phyloP scores from a whole-genome alignment of 1,284 basidiomycete species.

The Melampsora americana region DNA sequence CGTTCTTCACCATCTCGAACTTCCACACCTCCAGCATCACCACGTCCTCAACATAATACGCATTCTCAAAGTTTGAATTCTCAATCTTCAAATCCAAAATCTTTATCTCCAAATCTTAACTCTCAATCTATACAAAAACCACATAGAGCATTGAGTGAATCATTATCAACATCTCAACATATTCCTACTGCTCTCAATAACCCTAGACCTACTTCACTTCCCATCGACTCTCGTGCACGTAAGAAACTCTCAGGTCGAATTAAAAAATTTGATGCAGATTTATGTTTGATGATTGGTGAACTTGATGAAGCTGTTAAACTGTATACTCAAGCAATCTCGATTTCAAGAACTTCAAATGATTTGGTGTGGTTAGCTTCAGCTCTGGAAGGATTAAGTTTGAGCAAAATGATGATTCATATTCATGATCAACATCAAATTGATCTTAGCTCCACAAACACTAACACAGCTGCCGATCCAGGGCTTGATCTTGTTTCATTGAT shows the following conservation, averaged over 20 bases:
- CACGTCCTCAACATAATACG: not conserved
- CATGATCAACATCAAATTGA: not conserved
- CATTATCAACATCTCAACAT: not conserved
- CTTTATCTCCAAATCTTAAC: constrained; percentile 1
- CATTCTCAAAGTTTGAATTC: not conserved
- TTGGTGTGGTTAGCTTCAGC: constrained; percentile 34
- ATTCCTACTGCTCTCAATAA: not conserved
- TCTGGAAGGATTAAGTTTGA: constrained; percentile 23
- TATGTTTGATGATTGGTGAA: constrained; percentile 23
- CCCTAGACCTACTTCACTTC: not conserved
- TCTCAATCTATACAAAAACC: constrained; percentile 1
- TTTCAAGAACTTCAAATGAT: constrained; percentile 8
- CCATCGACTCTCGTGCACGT: constrained; percentile 16
- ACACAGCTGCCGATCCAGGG: constrained; percentile 9
- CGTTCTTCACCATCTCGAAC: not conserved
- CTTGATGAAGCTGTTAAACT: constrained; percentile 16
- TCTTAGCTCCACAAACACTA: constrained; percentile 2
- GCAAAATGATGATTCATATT: constrained; percentile 6
- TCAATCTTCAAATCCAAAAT: not conserved
- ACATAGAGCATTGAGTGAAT: not conserved
- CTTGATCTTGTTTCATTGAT: constrained; percentile 34
- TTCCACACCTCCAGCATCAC: not conserved
- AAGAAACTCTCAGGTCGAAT: constrained; percentile 32
- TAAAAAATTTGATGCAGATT: constrained; percentile 34
- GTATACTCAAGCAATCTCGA: constrained; percentile 21